These are phyloP conservation scores for Rheum nobile DNA, from an alignment of 148 eudicot genomes.

Conservation along the genomic window DNA sequence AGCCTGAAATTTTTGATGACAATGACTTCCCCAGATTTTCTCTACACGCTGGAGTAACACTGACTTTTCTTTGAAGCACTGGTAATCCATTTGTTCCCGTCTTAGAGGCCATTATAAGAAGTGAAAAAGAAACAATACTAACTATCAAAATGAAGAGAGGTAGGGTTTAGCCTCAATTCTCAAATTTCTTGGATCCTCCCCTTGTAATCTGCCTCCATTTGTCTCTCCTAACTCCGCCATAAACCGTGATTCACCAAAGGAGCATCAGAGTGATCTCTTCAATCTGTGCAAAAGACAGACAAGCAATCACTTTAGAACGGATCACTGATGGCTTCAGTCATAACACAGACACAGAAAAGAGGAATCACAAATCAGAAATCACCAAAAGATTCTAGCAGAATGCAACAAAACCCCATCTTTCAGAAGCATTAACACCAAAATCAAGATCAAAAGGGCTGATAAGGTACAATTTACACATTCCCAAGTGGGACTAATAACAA, in stretches of 20 bases:
- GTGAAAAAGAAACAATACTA: neutral
- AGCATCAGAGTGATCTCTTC: neutral
- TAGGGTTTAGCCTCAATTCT: neutral
- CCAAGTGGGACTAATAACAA: conserved; percentile 1
- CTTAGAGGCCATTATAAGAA: conserved; percentile 26
- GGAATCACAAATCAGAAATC: neutral
- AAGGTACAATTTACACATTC: conserved; percentile 1
- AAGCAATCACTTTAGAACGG: neutral
- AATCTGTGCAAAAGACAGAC: neutral
- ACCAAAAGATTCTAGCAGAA: neutral
- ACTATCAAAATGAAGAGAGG: conserved; percentile 1
- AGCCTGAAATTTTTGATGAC: neutral
- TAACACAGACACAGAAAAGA: neutral
- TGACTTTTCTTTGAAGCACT: conserved; percentile 9
- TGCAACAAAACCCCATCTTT: neutral
- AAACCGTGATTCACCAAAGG: neutral
- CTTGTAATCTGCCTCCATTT: neutral
- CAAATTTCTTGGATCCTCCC: neutral
- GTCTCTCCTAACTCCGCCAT: neutral
- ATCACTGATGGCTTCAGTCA: neutral
- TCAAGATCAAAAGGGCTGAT: conserved; percentile 1
- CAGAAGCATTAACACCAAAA: conserved; percentile 5
- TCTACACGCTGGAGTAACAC: conserved; percentile 10
- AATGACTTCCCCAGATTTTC: neutral
- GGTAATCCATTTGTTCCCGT: conserved; percentile 12